A percentile compares a stretch with the other conserved stretches of the same genome.
Conservation (phyloP, 169 alveolate genomes). For the Eimeria sp. region DNA sequence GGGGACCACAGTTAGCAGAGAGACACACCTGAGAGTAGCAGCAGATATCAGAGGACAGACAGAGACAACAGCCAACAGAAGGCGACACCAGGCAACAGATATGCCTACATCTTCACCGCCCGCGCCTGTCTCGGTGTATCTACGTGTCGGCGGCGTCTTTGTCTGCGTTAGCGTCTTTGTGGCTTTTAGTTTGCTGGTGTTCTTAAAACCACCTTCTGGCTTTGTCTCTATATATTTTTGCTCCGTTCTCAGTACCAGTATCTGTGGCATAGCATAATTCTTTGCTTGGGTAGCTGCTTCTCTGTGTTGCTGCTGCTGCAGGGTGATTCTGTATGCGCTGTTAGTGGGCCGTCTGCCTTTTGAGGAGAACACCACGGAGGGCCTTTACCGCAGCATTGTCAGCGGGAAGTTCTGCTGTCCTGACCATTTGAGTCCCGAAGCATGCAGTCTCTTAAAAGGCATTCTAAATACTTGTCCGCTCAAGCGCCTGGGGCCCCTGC, state of each 20-base stretch:
- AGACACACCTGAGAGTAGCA: too few relatives aligned
- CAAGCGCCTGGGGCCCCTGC: constrained; percentile 18
- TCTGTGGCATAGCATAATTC: too few relatives aligned
- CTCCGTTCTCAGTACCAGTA: too few relatives aligned
- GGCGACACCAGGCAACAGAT: too few relatives aligned
- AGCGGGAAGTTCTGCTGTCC: constrained; percentile 89
- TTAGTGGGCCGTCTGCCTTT: constrained; percentile 96
- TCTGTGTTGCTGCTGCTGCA: constrained; percentile 83
- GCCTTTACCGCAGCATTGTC: constrained; percentile 90
- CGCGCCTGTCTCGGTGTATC: too few relatives aligned
- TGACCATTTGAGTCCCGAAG: constrained; percentile 77
- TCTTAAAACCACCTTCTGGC: neutral
- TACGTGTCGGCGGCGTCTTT: too few relatives aligned
- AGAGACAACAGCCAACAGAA: too few relatives aligned
- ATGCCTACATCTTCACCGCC: too few relatives aligned
- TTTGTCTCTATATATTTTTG: neutral
- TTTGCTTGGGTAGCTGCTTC: too few relatives aligned
- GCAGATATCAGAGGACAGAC: too few relatives aligned
- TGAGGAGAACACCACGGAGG: constrained; percentile 92
- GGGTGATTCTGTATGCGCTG: constrained; percentile 94
- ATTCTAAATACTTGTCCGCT: constrained; percentile 47
- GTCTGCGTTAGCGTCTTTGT: neutral
- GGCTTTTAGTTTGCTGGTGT: neutral
- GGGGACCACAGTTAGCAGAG: too few relatives aligned
- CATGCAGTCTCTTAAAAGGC: constrained; percentile 74